These are phyloP conservation scores for Ettlia oleoabundans DNA, from an alignment of 139 green algal species.

Conservation along the genomic window DNA sequence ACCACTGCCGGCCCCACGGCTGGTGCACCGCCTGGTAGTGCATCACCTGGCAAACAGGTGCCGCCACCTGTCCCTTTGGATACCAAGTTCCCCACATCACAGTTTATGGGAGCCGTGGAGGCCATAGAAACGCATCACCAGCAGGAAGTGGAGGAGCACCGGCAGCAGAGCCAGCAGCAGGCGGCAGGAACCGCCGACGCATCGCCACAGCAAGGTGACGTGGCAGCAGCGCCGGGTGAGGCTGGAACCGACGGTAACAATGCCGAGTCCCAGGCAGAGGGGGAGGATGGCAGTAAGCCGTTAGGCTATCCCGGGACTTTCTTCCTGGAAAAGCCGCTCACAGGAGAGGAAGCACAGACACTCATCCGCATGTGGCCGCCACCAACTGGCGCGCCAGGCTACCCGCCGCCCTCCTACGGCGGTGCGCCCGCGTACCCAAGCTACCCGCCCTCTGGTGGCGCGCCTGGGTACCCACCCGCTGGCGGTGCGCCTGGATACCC, in stretches of 20 bases:
- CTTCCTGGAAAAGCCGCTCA: constrained; percentile 21
- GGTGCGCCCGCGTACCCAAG: too few species aligned
- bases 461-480: constrained; percentile 10
- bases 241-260: not conserved
- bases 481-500: not conserved
- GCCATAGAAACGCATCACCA: constrained; percentile 3
- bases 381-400: not conserved
- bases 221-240: not conserved
- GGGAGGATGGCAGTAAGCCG: constrained; percentile 9
- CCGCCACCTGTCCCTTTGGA: not conserved
- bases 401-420: not conserved
- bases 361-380: constrained; percentile 14
- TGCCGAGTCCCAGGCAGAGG: not conserved
- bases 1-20: too few species aligned
- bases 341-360: not conserved
- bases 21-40: too few species aligned
- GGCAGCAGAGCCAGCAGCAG: not conserved
- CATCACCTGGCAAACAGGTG: too few species aligned
- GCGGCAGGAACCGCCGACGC: too few species aligned
- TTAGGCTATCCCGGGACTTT: constrained; percentile 27
- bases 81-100: not conserved
- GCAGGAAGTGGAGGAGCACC: constrained; percentile 7
- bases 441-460: too few species aligned
- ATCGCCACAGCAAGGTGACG: too few species aligned
- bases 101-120: constrained; percentile 23